phyloP scores from a whole-genome alignment of 108 stramenopile genomes.

The Chaetoceros tenuissimus region DNA sequence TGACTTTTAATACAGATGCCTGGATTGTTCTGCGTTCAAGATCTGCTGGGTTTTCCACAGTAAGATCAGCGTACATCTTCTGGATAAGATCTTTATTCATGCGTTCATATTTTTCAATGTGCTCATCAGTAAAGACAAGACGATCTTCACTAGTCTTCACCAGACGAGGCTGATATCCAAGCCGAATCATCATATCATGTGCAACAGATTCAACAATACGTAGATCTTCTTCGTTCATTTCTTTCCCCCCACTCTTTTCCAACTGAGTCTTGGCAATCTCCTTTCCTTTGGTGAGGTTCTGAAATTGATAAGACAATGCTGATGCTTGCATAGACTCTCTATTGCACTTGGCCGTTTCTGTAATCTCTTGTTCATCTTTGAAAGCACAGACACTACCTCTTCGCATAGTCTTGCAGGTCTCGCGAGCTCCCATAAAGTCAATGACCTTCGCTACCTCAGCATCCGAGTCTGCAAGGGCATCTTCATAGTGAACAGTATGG shows the following conservation, averaged over 20 bases:
- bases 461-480: slow-evolving; percentile 14
- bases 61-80: slow-evolving; percentile 16
- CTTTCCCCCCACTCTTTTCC: slow-evolving; percentile 14
- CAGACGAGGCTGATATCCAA: slow-evolving; percentile 13
- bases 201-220: slow-evolving; percentile 19
- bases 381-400: slow-evolving; percentile 20
- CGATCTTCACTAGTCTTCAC: slow-evolving; percentile 1
- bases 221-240: slow-evolving; percentile 12
- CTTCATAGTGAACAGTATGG: slow-evolving; percentile 15
- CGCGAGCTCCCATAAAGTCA: slow-evolving; percentile 26
- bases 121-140: slow-evolving; percentile 7
- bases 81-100: slow-evolving; percentile 14
- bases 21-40: slow-evolving; percentile 11
- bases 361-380: too few relatives aligned
- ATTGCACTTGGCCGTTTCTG: slow-evolving; percentile 7
- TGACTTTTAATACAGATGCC: slow-evolving; percentile 6
- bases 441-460: slow-evolving; percentile 3
- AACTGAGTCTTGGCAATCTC: slow-evolving; percentile 9
- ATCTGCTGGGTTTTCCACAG: slow-evolving; percentile 14
- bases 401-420: slow-evolving; percentile 11
- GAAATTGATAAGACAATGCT: slow-evolving; percentile 22
- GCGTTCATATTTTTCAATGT: slow-evolving; percentile 4
- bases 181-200: slow-evolving; percentile 11
- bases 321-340: slow-evolving; percentile 17
- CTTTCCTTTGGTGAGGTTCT: slow-evolving; percentile 17